Base-by-base conservation (phyloP, 208 protist species). In the Trypanosoma vivax region DNA sequence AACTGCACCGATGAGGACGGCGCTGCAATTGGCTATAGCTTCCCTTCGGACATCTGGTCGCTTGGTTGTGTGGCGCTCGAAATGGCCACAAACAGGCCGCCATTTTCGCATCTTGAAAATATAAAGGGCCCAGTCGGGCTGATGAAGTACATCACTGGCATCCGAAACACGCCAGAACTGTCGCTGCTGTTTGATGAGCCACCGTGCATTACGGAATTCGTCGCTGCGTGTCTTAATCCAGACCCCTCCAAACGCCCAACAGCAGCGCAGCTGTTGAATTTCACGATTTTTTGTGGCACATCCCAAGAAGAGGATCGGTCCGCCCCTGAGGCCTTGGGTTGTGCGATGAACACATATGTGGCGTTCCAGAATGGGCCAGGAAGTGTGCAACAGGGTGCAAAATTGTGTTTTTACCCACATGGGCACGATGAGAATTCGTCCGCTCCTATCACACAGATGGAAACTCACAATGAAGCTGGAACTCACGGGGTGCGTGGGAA, bases 61-160 rank as follows among this genome's bases (percentile, higher is more conserved):
- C 70, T 95, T 5, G 88, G 88, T 29, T 90, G 82, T 37, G 79
- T 90, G 0, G 84, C 75, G 58, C 67, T 95, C 50, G 88, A 95
- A 55, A 91, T 95, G 81, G 77, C 70, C 6, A 93, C 89, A 0
- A 83, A 76, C 37, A 72, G 70, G 55, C 83, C 85, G n/a, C 89
- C 88, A 5, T 92, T 91, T 50, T 73, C 84, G 2, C 79, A 95
- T 69, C 66, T 95, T 28, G 59, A 76, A 50, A 53, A 71, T 28
- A 49, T 90, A 6, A 88, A 78, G 23, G 77, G 83, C 7, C 76
- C 83, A 1, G 74, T 82, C 13, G 83, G 74, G 5, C 57, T 94
- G 28, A 90, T 75, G 23, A 65, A 70, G 40, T 94, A 79, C 64
- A 70, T 94, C 50, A 91, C 83, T 3, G 68, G 69, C n/a, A 61